A percentile compares a stretch with the other conserved stretches of the same genome.
Evolutionary conservation across 176 grass and related monocot genomes (phyloP).

Genomic region (Saccharum spontaneum): DNA sequence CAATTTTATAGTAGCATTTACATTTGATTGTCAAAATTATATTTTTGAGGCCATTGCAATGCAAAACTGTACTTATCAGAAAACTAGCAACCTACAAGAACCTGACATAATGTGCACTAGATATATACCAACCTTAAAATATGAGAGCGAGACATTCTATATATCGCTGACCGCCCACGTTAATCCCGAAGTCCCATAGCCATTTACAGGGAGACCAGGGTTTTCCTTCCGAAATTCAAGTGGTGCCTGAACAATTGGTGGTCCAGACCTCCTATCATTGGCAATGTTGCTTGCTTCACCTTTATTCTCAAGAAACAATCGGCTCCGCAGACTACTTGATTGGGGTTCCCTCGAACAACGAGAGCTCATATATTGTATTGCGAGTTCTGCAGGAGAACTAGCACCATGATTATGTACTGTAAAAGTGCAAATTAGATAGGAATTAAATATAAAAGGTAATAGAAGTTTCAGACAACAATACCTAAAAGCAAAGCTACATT

Average conservation of each 20-base stretch:
- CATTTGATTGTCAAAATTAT: background rate
- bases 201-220: constrained; percentile 42
- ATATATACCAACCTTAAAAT: constrained; percentile 51
- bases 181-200: constrained; percentile 48
- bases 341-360: constrained; percentile 38
- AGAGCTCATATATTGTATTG: constrained; percentile 68
- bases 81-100: constrained; percentile 4
- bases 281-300: constrained; percentile 39
- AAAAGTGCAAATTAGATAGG: constrained; percentile 25
- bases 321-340: constrained; percentile 37
- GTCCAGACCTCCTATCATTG: constrained; percentile 30
- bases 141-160: constrained; percentile 60
- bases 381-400: constrained; percentile 56
- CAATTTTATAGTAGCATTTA: background rate
- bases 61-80: background rate
- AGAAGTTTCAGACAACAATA: background rate
- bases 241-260: constrained; percentile 32
- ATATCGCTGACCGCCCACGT: constrained; percentile 58
- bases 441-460: constrained; percentile 14
- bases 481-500: background rate
- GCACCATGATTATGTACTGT: constrained; percentile 20
- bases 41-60: background rate
- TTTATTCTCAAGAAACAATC: constrained; percentile 41
- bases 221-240: constrained; percentile 31
- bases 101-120: background rate